These are phyloP conservation scores for Filobasidium uniguttulatum DNA, from an alignment of 1,284 basidiomycete species.

Conservation along the genomic window DNA sequence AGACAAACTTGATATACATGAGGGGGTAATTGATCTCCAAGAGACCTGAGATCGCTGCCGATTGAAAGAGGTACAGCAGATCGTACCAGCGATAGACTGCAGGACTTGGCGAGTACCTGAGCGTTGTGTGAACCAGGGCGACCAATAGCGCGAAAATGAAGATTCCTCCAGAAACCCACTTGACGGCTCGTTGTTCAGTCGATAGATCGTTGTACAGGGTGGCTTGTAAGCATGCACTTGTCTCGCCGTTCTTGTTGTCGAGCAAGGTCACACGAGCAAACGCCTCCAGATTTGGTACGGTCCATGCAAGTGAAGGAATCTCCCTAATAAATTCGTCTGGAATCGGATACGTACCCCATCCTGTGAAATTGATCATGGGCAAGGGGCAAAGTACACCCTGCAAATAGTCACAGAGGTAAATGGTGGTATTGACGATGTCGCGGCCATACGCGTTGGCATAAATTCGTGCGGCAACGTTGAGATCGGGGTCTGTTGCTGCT, in stretches of 20 bases:
- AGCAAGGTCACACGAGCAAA: slow-evolving; percentile 67
- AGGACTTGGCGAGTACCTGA: slow-evolving; percentile 34
- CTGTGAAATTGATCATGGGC: slow-evolving; percentile 68
- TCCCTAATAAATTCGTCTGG: slow-evolving; percentile 42
- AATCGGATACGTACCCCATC: slow-evolving; percentile 57
- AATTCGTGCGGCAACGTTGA: slow-evolving; percentile 64
- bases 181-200: slow-evolving; percentile 55
- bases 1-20: slow-evolving; percentile 60
- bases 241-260: slow-evolving; percentile 50
- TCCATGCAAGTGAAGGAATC: slow-evolving; percentile 69
- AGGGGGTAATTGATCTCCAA: slow-evolving; percentile 76
- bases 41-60: slow-evolving; percentile 59
- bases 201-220: slow-evolving; percentile 86
- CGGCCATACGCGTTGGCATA: slow-evolving; percentile 70
- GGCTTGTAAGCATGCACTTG: slow-evolving; percentile 79
- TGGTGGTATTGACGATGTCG: slow-evolving; percentile 57
- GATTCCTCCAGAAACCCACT: slow-evolving; percentile 61
- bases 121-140: slow-evolving; percentile 52
- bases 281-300: slow-evolving; percentile 81
- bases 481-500: slow-evolving; percentile 43
- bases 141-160: slow-evolving; percentile 54
- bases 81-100: slow-evolving; percentile 55
- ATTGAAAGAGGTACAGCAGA: slow-evolving; percentile 66
- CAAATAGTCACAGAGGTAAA: slow-evolving; percentile 57
- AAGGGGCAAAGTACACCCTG: slow-evolving; percentile 71